Conservation (phyloP, 768 basidiomycete genomes). For the Boletales sp. region DNA sequence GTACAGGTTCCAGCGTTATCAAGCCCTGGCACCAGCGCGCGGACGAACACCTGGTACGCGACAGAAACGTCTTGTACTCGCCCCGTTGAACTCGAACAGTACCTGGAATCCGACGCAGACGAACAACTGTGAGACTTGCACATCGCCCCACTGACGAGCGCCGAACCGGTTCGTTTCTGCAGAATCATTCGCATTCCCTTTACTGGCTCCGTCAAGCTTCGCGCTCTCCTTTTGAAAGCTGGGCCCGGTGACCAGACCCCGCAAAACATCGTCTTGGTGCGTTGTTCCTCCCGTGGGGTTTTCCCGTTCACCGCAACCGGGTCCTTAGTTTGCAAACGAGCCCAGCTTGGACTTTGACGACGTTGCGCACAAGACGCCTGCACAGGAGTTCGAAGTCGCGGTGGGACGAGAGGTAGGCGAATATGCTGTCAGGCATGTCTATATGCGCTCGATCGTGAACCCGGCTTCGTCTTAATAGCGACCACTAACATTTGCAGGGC, state of each 20-base stretch:
- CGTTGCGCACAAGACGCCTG: slow-evolving; percentile 52
- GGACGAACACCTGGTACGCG: slow-evolving; percentile 63
- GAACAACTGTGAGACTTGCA: slow-evolving; percentile 69
- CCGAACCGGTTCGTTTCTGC: slow-evolving; percentile 7
- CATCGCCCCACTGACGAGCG: not conserved
- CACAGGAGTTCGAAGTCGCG: slow-evolving; percentile 71
- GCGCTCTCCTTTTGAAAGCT: slow-evolving; percentile 77
- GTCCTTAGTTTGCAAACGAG: slow-evolving; percentile 61
- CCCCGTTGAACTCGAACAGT: slow-evolving; percentile 42
- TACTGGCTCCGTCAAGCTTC: slow-evolving; percentile 80
- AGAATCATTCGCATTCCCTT: slow-evolving; percentile 87
- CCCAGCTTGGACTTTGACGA: slow-evolving; percentile 83
- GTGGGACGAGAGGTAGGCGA: slow-evolving; percentile 77
- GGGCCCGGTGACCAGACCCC: slow-evolving; percentile 82
- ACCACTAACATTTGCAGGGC: slow-evolving; percentile 43
- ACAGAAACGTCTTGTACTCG: not conserved
- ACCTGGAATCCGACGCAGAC: slow-evolving; percentile 84
- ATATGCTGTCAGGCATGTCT: slow-evolving; percentile 72
- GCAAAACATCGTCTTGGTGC: slow-evolving; percentile 62
- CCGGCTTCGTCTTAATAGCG: not conserved
- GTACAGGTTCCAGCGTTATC: slow-evolving; percentile 54
- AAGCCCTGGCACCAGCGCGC: slow-evolving; percentile 84
- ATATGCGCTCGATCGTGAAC: not conserved
- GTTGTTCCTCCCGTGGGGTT: slow-evolving; percentile 19
- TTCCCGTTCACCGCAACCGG: not conserved